These are phyloP conservation scores for Geranium rotundifolium DNA, from an alignment of 345 rosid species.

Conservation along the genomic window DNA sequence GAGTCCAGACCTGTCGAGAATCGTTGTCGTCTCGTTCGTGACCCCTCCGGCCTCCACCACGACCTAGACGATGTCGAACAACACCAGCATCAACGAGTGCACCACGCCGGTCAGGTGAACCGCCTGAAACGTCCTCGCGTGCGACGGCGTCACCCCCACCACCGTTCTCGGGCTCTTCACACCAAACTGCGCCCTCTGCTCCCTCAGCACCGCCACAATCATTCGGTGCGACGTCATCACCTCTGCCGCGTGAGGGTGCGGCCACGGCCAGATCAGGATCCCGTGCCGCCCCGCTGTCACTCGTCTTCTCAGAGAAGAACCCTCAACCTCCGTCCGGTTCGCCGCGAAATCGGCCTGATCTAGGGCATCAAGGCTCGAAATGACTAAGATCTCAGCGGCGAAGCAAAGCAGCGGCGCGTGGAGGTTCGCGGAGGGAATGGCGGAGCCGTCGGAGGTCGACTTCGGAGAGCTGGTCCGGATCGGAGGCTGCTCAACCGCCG, in stretches of 20 bases:
- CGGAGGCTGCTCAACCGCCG: slow-evolving; percentile 61
- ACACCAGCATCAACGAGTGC: slow-evolving; percentile 83
- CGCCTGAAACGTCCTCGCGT: slow-evolving; percentile 83
- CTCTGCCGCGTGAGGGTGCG: slow-evolving; percentile 87
- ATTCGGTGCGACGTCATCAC: slow-evolving; percentile 89
- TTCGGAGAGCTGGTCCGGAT: slow-evolving; percentile 41
- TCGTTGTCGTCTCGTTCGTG: slow-evolving; percentile 63
- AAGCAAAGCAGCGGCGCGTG: slow-evolving; percentile 54
- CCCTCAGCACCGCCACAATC: slow-evolving; percentile 77
- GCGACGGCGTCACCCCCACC: slow-evolving; percentile 83
- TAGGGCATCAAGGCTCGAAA: slow-evolving; percentile 13
- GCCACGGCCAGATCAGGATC: slow-evolving; percentile 99
- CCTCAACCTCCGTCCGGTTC: slow-evolving; percentile 26
- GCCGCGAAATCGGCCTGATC: slow-evolving; percentile 14
- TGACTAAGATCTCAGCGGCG: slow-evolving; percentile 15
- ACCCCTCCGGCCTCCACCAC: slow-evolving; percentile 88
- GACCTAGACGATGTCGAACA: slow-evolving; percentile 83
- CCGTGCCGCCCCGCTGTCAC: slow-evolving; percentile 96
- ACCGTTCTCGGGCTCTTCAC: slow-evolving; percentile 47
- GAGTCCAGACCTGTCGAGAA: slow-evolving; percentile 55
- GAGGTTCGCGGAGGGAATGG: slow-evolving; percentile 31
- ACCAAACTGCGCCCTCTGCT: slow-evolving; percentile 72
- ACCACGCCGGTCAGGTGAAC: slow-evolving; percentile 86
- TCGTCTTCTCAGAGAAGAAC: slow-evolving; percentile 9
- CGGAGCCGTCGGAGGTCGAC: slow-evolving; percentile 42